Conservation (phyloP, 257 asterid genomes). For the Capsicum chinense region DNA sequence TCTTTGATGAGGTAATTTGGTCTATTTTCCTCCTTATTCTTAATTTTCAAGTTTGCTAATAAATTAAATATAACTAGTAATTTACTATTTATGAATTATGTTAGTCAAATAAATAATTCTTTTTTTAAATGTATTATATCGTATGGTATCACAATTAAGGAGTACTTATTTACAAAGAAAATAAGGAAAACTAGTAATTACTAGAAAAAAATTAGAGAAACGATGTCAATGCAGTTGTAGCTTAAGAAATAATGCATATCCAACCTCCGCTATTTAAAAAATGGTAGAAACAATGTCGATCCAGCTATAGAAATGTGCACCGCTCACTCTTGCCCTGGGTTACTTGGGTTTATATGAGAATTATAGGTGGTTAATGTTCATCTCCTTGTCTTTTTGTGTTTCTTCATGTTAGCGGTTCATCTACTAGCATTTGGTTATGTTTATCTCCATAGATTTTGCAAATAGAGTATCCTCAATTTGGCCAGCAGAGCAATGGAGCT, state of each 20-base stretch:
- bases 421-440: constrained; percentile 4
- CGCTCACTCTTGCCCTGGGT: neutral
- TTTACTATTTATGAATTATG: neutral
- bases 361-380: neutral
- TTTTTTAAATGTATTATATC: too few relatives aligned
- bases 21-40: neutral
- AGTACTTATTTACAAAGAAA: neutral
- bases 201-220: neutral
- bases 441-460: constrained; percentile 68
- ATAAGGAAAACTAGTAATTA: neutral
- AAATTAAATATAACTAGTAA: neutral
- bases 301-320: neutral
- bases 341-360: neutral
- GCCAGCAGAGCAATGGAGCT: constrained; percentile 91
- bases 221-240: neutral
- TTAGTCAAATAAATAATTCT: neutral
- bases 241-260: neutral
- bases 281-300: neutral
- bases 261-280: neutral
- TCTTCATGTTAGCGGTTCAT: neutral
- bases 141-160: neutral
- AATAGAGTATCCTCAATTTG: constrained; percentile 96
- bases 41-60: neutral
- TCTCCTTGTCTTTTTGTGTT: neutral
- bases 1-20: neutral